Evolutionary conservation across 495 filamentous ascomycete genomes (phyloP), one percentile per base, ranked within the genome.

Genomic region (Xylaria castorea): DNA sequence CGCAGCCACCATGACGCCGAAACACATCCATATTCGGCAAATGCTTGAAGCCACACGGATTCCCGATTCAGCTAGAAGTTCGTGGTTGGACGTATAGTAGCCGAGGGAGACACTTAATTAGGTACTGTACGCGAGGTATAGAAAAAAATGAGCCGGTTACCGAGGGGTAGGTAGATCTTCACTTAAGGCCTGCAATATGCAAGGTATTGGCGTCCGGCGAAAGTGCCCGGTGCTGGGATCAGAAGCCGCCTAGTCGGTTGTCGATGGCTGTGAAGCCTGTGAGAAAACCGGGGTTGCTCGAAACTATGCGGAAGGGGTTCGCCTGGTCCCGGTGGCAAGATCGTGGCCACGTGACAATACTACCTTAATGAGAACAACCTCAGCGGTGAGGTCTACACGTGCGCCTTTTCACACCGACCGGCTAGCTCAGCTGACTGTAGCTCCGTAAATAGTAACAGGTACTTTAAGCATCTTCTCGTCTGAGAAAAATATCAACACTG

Each of bases 371-470:
- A 25, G 32, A 32, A 67, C 58, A 8, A 42, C 44, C 27, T 57
- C 22, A 44, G 58, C 36, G 36, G 48, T 68, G 66, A 68, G 36
- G n/a, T 36, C 36, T 18, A 50, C 55, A 60, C 55, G 55, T 60
- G 55, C 55, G 27, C 27, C 30, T 34, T 14, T 46, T 53, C 50
- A 68, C 48, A 68, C 48, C 46, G 66, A 50, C n/a, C n/a, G 3
- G n/a, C 11, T 57, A 51, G 69, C 44, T 57, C 69, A 65, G 69
- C 69, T 71, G 69, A 71, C 69, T 65, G 32, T 51, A 65, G 46
- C 57, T 20, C 58, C 53, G 65, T 32, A 30, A 55, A 67, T 55
- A 55, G 50, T 36, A 57, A 32, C 50, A 27, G 34, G 27, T 20
- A 20, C 22, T 30, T 63, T 1, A 9, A 20, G 48, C 50, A 67